Percentiles rank a stretch among this genome's conserved stretches.
These are phyloP conservation scores for Stipa capillata DNA, from an alignment of 176 grass and related monocot species.

Conservation along the genomic window DNA sequence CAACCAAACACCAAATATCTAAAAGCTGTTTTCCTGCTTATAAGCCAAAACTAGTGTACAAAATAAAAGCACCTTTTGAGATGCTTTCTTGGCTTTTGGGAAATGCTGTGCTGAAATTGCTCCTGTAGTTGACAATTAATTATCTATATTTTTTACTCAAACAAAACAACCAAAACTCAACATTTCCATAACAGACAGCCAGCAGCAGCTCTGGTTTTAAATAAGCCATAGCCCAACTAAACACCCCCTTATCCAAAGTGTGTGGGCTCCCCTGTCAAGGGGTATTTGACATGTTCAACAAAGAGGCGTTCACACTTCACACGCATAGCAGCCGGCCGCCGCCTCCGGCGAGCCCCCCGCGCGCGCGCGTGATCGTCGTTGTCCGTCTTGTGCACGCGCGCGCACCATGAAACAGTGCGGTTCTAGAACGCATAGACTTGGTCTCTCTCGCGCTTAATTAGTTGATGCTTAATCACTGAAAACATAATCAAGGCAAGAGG, in stretches of 20 bases:
- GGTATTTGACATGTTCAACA: slow-evolving; percentile 17
- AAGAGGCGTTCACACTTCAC: neutral
- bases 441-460: neutral
- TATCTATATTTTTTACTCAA: no score
- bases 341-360: slow-evolving; percentile 5
- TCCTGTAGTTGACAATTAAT: no score
- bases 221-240: no score
- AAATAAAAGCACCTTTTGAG: no score
- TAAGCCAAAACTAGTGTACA: no score
- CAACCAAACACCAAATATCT: no score
- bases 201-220: no score
- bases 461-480: slow-evolving; percentile 24
- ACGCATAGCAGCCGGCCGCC: neutral
- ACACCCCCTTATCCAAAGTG: neutral
- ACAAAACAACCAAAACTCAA: no score
- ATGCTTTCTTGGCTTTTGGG: no score
- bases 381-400: slow-evolving; percentile 36
- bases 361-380: slow-evolving; percentile 27
- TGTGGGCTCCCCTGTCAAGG: neutral
- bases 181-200: no score
- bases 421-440: slow-evolving; percentile 33
- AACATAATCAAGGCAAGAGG: slow-evolving; percentile 1
- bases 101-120: no score
- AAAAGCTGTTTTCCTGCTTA: no score
- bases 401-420: slow-evolving; percentile 40